Percentiles rank a stretch among this genome's conserved stretches.
These are phyloP conservation scores for Scleromitrula shiraiana DNA, from an alignment of 2,329 filamentous ascomycete species.

Conservation along the genomic window DNA sequence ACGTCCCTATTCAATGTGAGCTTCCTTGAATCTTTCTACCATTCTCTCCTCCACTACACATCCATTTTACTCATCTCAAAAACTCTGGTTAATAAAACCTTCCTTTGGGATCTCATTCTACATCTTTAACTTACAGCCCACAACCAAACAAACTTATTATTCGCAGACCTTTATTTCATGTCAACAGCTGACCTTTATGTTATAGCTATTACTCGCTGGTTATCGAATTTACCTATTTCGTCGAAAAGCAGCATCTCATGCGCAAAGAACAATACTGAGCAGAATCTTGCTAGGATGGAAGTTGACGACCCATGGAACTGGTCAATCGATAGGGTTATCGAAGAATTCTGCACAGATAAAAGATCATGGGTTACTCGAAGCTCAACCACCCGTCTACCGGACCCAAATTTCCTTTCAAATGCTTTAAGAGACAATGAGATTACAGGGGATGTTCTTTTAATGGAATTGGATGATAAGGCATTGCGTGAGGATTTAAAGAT, in stretches of 20 bases:
- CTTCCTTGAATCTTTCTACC: too few relatives aligned
- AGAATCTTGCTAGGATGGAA: constrained; percentile 15
- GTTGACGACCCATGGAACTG: constrained; percentile 64
- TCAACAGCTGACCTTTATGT: background rate
- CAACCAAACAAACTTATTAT: too few relatives aligned
- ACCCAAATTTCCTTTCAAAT: constrained; percentile 43
- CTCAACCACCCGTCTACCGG: constrained; percentile 34
- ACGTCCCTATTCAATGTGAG: too few relatives aligned
- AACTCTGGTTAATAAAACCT: too few relatives aligned
- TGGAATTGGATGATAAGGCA: constrained; percentile 17
- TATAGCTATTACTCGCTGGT: background rate
- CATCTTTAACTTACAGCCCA: too few relatives aligned
- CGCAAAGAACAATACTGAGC: background rate
- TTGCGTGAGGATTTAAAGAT: constrained; percentile 23
- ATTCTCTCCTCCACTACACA: too few relatives aligned
- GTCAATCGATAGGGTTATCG: constrained; percentile 59
- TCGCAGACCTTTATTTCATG: background rate
- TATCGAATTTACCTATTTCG: background rate
- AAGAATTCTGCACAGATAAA: constrained; percentile 51
- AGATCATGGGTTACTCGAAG: constrained; percentile 39
- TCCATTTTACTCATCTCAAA: too few relatives aligned
- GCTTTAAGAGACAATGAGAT: constrained; percentile 54
- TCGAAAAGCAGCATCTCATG: background rate
- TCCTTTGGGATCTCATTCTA: too few relatives aligned
- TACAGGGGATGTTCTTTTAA: constrained; percentile 20